Evolutionary conservation across 2,329 filamentous ascomycete species (phyloP).

Genomic region (Colletotrichum godetiae): DNA sequence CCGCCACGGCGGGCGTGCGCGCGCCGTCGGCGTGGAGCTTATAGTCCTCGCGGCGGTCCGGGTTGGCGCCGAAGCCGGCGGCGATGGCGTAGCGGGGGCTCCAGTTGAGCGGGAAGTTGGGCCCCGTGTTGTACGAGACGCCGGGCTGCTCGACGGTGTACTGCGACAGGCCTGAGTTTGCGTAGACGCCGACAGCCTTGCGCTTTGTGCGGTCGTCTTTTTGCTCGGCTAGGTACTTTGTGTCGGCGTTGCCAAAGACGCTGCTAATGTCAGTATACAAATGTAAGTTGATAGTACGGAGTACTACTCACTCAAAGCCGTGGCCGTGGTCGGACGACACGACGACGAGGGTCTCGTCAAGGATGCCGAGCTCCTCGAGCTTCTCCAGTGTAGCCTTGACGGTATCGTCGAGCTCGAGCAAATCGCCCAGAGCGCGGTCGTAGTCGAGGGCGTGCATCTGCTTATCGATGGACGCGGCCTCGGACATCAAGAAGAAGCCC

Average conservation of each 20-base stretch:
- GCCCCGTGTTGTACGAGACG: conserved; percentile 77
- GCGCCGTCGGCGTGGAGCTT: conserved; percentile 72
- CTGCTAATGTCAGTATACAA: conserved; percentile 33
- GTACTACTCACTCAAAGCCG: conserved; percentile 76
- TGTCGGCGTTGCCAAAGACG: conserved; percentile 85
- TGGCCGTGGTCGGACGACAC: conserved; percentile 92
- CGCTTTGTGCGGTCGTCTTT: conserved; percentile 78
- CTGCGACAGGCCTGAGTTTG: conserved; percentile 78
- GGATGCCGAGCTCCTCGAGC: conserved; percentile 71
- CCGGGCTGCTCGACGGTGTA: conserved; percentile 72
- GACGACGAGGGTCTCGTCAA: conserved; percentile 82
- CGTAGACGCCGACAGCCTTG: conserved; percentile 78
- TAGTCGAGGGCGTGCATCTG: conserved; percentile 90
- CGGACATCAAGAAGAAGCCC: conserved; percentile 89
- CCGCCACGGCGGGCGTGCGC: conserved; percentile 64
- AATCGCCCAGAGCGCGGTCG: conserved; percentile 84
- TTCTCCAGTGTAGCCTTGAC: conserved; percentile 79
- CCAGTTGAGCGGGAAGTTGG: conserved; percentile 86
- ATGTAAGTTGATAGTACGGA: neutral
- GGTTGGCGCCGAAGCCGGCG: conserved; percentile 76
- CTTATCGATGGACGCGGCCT: conserved; percentile 89
- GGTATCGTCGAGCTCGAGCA: conserved; percentile 88
- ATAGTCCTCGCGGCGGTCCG: conserved; percentile 83
- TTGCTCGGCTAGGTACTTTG: conserved; percentile 77
- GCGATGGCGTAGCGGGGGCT: conserved; percentile 86